phyloP scores from a whole-genome alignment of 139 green algal genomes.

The Chlorella sp. region DNA sequence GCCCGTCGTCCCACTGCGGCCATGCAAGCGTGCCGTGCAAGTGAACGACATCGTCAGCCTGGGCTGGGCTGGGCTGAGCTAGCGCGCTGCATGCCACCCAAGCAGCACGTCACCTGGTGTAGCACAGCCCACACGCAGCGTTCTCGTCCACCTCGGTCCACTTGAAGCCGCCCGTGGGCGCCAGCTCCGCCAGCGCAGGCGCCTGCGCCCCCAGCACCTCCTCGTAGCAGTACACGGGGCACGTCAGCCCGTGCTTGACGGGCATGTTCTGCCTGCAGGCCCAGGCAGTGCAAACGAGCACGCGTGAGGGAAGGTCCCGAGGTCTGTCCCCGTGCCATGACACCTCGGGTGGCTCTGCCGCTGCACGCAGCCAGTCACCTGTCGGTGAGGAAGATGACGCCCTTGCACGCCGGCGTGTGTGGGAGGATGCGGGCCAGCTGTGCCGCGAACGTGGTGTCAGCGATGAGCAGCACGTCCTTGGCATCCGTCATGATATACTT shows the following conservation, averaged over 20 bases:
- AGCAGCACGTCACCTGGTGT: too few species aligned
- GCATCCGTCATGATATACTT: slow-evolving; percentile 14
- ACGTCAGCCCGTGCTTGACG: background rate
- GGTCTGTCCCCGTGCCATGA: too few species aligned
- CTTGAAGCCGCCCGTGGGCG: slow-evolving; percentile 14
- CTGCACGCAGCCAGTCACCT: slow-evolving; percentile 4
- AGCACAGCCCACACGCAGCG: slow-evolving; percentile 70
- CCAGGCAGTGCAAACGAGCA: too few species aligned
- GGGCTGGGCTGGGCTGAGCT: too few species aligned
- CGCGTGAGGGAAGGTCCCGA: too few species aligned
- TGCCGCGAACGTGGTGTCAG: slow-evolving; percentile 44
- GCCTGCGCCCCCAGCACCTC: slow-evolving; percentile 45
- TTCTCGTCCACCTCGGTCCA: slow-evolving; percentile 52
- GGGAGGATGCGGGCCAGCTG: slow-evolving; percentile 42
- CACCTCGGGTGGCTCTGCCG: too few species aligned
- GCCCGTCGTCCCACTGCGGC: slow-evolving; percentile 41
- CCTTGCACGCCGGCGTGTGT: slow-evolving; percentile 26
- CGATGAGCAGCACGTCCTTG: slow-evolving; percentile 41
- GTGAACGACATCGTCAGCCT: background rate
- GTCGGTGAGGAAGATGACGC: slow-evolving; percentile 9
- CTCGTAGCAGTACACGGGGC: slow-evolving; percentile 58
- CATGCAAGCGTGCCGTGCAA: background rate
- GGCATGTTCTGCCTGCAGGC: slow-evolving; percentile 44
- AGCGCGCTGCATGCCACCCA: too few species aligned
- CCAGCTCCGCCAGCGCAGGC: background rate